A percentile compares a stretch with the other conserved stretches of the same genome.
These are phyloP conservation scores for Populus hybrid DNA, from an alignment of 441 rosid species.

Conservation along the genomic window DNA sequence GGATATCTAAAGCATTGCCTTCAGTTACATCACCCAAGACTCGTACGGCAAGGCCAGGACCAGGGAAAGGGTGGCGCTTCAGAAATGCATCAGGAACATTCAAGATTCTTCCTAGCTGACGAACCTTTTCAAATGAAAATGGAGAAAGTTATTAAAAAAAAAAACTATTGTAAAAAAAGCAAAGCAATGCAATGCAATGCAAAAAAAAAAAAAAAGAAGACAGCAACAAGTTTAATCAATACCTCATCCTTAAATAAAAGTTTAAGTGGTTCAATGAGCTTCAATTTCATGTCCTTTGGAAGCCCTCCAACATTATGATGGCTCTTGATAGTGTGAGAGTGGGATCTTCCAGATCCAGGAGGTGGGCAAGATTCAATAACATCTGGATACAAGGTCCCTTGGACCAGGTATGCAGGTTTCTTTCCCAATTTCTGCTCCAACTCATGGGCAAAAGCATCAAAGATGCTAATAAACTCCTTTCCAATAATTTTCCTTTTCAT, in stretches of 20 bases:
- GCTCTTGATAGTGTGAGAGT: slow-evolving; percentile 89
- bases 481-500: slow-evolving; percentile 88
- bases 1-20: slow-evolving; percentile 80
- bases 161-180: neutral
- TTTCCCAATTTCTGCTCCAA: slow-evolving; percentile 70
- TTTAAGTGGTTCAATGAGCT: slow-evolving; percentile 93
- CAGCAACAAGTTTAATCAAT: slow-evolving; percentile 7
- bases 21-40: slow-evolving; percentile 84
- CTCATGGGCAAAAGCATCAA: slow-evolving; percentile 70
- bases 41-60: slow-evolving; percentile 94
- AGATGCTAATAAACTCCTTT: slow-evolving; percentile 71
- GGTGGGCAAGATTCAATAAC: slow-evolving; percentile 99
- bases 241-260: slow-evolving; percentile 96
- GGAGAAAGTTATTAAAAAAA: neutral
- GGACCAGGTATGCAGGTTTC: slow-evolving; percentile 78
- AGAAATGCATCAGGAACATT: slow-evolving; percentile 71
- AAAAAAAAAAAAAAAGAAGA: slow-evolving; percentile 1
- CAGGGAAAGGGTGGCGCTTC: slow-evolving; percentile 94
- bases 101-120: slow-evolving; percentile 75
- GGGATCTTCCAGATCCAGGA: slow-evolving; percentile 81
- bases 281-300: slow-evolving; percentile 86
- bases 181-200: neutral
- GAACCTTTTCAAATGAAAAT: slow-evolving; percentile 50
- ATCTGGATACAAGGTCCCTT: slow-evolving; percentile 92
- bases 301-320: slow-evolving; percentile 97